Base-by-base conservation (phyloP, 208 protist species). In the Acanthamoeba polyphaga region DNA sequence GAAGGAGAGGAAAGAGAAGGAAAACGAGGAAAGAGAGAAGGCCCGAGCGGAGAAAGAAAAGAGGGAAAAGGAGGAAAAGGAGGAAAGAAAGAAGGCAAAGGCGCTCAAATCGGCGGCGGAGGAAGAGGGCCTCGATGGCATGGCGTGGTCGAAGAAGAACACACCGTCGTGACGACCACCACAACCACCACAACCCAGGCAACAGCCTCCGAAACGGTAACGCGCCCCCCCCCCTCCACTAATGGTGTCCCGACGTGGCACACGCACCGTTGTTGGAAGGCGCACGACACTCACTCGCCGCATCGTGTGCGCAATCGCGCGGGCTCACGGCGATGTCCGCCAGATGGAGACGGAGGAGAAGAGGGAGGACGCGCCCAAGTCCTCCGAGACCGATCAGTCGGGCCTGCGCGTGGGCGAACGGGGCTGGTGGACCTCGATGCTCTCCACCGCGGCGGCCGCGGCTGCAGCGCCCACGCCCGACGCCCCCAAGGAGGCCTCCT, bases 391-490 rank as follows among this genome's bases (percentile, higher is more conserved):
- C 46, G 74, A 46, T 9, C 17, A 82, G 74, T 43, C 32, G 38
- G 74, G 38, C 17, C 74, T 82, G 8, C 74, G 74, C 12, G 74
- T 82, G 32, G 74, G 74, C 74, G 34, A 82, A 19, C 32, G 46
- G 38, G 74, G 74, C 46, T 82, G 74, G 74, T 82, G 74, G 74
- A 82, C 74, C 34, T 53, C 29, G 0, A 82, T 82, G 74, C 46
- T 82, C 43, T 82, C 74, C 74, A n/a, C 32, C 9, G 38, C 43
- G 6, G 10, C 22, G 9, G 74, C 46, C 46, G 34, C 74, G 8
- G n/a, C 13, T 10, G 66, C 70, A 19, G 70, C 38, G 27, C 19
- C 74, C 32, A 27, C 74, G 24, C 32, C 74, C 74, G 38, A 82
- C 19, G 74, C 66, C 9, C n/a, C 66, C n/a, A 72, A 29, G 66